phyloP scores from a whole-genome alignment of 2,329 filamentous ascomycete genomes.

The Talaromyces sp. region DNA sequence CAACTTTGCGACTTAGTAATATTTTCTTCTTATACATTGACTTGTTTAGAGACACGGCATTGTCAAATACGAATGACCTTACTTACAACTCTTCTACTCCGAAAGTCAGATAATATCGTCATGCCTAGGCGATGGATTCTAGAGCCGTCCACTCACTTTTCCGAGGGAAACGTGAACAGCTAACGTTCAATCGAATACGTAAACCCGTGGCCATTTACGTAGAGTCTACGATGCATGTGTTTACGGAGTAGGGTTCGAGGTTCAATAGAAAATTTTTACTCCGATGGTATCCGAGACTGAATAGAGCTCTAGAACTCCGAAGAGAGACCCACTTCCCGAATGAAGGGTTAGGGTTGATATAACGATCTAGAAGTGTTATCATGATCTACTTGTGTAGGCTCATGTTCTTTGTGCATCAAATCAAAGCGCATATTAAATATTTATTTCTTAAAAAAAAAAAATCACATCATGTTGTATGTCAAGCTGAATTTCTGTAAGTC shows the following conservation, averaged over 20 bases:
- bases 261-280: not conserved
- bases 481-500: not conserved
- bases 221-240: not conserved
- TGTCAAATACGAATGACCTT: not conserved
- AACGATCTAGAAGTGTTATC: not conserved
- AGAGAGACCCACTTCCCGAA: not conserved
- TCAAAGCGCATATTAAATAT: too few species aligned
- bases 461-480: not conserved
- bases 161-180: not conserved
- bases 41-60: not conserved
- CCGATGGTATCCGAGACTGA: slow-evolving; percentile 1
- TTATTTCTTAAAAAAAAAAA: too few species aligned
- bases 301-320: not conserved
- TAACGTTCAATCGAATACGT: not conserved
- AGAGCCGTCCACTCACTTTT: not conserved
- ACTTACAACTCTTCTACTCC: not conserved
- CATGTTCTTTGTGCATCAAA: not conserved
- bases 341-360: not conserved
- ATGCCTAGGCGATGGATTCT: not conserved
- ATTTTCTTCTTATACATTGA: slow-evolving; percentile 4
- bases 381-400: not conserved
- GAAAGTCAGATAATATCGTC: not conserved
- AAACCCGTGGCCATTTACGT: not conserved
- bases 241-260: not conserved
- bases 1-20: not conserved